A percentile compares a stretch with the other conserved stretches of the same genome.
Conservation (phyloP, 139 green algal species). For the Chlamydomonas asymmetrica region DNA sequence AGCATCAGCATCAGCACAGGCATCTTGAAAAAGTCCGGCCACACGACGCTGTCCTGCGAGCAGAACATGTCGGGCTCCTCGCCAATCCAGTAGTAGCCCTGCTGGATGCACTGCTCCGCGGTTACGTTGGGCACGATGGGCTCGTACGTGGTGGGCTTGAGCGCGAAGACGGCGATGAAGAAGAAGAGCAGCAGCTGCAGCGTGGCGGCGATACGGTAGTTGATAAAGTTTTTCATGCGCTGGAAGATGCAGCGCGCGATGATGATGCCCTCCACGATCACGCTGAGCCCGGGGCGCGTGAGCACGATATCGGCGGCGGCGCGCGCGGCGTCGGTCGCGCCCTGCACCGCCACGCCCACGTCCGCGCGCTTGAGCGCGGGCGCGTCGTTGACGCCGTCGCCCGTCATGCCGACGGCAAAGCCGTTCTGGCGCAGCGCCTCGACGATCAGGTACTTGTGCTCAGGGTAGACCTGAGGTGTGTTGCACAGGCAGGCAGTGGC, state of each 20-base stretch:
- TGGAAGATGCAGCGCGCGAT: conserved; percentile 78
- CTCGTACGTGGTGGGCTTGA: conserved; percentile 65
- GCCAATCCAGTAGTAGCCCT: too few species aligned
- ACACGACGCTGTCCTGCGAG: conserved; percentile 65
- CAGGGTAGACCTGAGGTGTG: conserved; percentile 47
- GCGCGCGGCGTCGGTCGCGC: conserved; percentile 82
- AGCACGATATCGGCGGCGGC: conserved; percentile 91
- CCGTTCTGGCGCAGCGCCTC: conserved; percentile 64
- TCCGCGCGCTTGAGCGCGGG: conserved; percentile 90
- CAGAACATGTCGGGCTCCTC: too few species aligned
- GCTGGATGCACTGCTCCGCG: too few species aligned
- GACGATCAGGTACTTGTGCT: conserved; percentile 87
- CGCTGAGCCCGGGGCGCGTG: conserved; percentile 71
- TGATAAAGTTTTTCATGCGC: conserved; percentile 89
- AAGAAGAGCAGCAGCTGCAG: conserved; percentile 67
- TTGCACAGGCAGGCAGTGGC: background rate
- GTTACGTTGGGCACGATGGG: too few species aligned
- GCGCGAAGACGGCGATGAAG: conserved; percentile 80
- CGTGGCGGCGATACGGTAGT: conserved; percentile 72
- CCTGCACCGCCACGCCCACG: conserved; percentile 82
- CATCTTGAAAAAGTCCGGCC: conserved; percentile 4
- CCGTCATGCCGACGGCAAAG: conserved; percentile 78
- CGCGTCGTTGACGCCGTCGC: conserved; percentile 88
- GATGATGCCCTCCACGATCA: conserved; percentile 79
- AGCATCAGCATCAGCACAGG: conserved; percentile 87